Evolutionary conservation across 2,329 filamentous ascomycete species (phyloP), one percentile per base, ranked within the genome.

Genomic region (Biscogniauxia marginata): DNA sequence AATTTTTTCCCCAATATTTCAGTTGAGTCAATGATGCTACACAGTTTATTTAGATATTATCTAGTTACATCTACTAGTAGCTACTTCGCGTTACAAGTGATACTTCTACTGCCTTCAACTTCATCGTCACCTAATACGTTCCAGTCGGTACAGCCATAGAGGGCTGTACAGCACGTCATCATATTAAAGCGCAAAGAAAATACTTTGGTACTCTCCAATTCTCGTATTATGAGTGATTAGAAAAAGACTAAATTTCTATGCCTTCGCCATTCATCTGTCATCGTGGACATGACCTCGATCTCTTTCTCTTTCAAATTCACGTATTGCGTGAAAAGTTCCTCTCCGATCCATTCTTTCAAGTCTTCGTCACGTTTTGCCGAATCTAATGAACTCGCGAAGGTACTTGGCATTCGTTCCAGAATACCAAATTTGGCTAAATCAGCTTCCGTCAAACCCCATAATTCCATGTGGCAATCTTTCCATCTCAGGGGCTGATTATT

Each of bases 381-480:
- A 11, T 39, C 30, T 16, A 39, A 16, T 16, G 30, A 11, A 16
- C 5, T n/a, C 1, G 30, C 13, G 30, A 39, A 39, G 30, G 6
- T 16, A 16, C 13, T n/a, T 16, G 30, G 30, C 30, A 39, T 39
- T 11, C 30, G 30, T 16, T 39, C 30, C 13, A 39, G 30, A 9
- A 39, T 39, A 2, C 30, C 30, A 16, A 39, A 39, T 5, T 11
- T 9, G 30, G 30, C 30, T 16, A 39, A n/a, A 16, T 39, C 30
- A 16, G 30, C 30, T 6, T 39, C 30, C 13, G 30, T 16, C 30
- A 39, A 16, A 16, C 30, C 30, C 5, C 9, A 6, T 9, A 39
- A 16, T 9, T 39, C 30, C 30, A 16, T 39, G 30, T 39, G 30
- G 24, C 56, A 58, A 30, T 58, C 49, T 20, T 55, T 55, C 56